Evolutionary conservation across 768 basidiomycete species (phyloP).

Genomic region (Rhizopogon sp.): DNA sequence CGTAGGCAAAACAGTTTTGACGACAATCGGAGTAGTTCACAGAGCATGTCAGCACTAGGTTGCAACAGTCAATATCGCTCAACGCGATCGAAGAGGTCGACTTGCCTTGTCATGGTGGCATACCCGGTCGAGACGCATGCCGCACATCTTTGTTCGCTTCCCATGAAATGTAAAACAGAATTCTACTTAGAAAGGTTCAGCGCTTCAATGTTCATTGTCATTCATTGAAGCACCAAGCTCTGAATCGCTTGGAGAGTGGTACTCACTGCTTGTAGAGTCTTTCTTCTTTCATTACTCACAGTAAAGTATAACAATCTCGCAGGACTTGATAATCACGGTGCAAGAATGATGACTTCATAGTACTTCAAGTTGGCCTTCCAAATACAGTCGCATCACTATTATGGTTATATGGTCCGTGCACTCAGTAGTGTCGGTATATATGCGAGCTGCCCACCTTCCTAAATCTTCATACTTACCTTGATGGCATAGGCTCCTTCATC

Average conservation of each 20-base stretch:
- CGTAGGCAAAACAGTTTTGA: neutral
- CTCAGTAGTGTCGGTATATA: slow-evolving; percentile 22
- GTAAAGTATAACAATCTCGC: too few species aligned
- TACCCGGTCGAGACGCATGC: neutral
- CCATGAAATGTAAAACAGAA: neutral
- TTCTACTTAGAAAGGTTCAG: neutral
- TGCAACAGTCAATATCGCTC: too few species aligned
- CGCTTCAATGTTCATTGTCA: too few species aligned
- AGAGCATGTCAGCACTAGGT: neutral
- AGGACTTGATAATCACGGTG: too few species aligned
- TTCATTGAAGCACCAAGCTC: too few species aligned
- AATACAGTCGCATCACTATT: neutral
- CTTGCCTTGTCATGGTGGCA: neutral
- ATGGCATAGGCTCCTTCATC: slow-evolving; percentile 48
- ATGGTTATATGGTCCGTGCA: slow-evolving; percentile 23
- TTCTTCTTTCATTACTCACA: neutral
- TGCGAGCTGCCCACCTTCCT: neutral
- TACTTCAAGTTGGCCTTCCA: neutral
- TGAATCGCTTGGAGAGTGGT: neutral
- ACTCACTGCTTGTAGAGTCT: neutral
- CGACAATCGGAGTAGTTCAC: neutral
- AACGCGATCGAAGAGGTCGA: neutral
- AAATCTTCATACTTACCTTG: slow-evolving; percentile 53
- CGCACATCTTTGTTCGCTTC: neutral
- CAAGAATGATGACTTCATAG: neutral